Base-by-base conservation (phyloP, 2,329 filamentous ascomycete genomes). In the Sporothrix mexicana region DNA sequence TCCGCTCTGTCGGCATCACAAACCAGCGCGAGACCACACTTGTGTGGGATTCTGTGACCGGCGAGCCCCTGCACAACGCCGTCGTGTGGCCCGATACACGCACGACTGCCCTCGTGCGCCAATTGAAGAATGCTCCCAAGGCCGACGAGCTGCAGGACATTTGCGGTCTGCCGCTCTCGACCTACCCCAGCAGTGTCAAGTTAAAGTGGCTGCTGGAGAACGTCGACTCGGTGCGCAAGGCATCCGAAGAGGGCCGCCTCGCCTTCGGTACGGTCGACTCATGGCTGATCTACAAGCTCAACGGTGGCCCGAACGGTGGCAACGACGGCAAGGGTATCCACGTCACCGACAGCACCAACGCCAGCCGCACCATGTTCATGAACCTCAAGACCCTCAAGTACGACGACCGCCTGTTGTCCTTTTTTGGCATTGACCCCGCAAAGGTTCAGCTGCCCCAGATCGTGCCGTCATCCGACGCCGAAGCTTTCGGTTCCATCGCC, bases 321-420 rank as follows among this genome's bases (percentile, higher is more conserved):
- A 79, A 77, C n/a, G 72, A 69, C 55, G 62, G 57, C 55, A 78
- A 78, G 17, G 87, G 89, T 67, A 82, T 94, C 59, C 91, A 93
- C 79, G 93, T 97, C 73, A 96, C 94, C 0, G 94, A 97, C 80
- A 90, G 91, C 66, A 94, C 93, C 74, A 97, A 97, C 80, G 94
- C 94, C 23, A 95, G 92, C 70, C 87, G 94, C 78, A 97, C 94
- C 74, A 97, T 97, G 94, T 96, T 97, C 82, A 95, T 97, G 91
- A 94, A 97, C 82, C 86, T 97, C 71, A 87, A 90, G 77, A 95
- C 91, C 12, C 86, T 94, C 73, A 81, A 94, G 77, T 97, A 97
- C 81, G 93, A 95, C 79, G 89, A 94, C 72, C 86, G 86, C 55
- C 86, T 97, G 36, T 84, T 97, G 36, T 83, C 89, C 30, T 97